These are phyloP conservation scores for Somion occarium DNA, from an alignment of 1,284 basidiomycete species.

Conservation along the genomic window DNA sequence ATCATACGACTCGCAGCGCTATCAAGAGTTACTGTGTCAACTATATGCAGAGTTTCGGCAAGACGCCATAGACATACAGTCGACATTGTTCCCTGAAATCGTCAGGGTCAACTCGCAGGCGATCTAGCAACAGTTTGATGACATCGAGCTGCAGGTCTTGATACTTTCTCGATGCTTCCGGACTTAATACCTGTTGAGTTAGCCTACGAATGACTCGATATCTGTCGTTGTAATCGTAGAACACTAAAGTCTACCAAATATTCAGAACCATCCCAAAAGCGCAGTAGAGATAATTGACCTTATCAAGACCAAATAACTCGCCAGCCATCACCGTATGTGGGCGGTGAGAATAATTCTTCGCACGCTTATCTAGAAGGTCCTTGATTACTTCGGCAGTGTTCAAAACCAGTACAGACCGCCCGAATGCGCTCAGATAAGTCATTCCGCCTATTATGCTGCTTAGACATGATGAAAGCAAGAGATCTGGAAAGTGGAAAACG, in stretches of 20 bases:
- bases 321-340: constrained; percentile 3
- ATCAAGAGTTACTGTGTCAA: neutral
- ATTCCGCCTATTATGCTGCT: constrained; percentile 8
- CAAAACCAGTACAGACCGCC: constrained; percentile 12
- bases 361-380: constrained; percentile 12
- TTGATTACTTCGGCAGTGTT: constrained; percentile 8
- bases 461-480: neutral
- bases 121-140: neutral
- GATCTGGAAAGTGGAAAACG: neutral
- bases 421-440: constrained; percentile 8
- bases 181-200: neutral
- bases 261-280: too few relatives aligned
- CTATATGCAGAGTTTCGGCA: neutral
- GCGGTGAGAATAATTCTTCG: constrained; percentile 11
- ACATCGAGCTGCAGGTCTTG: neutral
- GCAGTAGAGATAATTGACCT: neutral
- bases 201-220: neutral
- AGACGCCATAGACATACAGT: neutral
- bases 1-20: neutral
- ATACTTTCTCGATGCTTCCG: neutral
- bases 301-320: neutral
- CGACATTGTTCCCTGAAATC: neutral
- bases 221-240: neutral
- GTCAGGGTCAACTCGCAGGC: neutral
- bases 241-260: neutral